Evolutionary conservation across 2,329 filamentous ascomycete genomes (phyloP), one percentile per base, ranked within the genome.

Genomic region (Diaporthe aspalathi): DNA sequence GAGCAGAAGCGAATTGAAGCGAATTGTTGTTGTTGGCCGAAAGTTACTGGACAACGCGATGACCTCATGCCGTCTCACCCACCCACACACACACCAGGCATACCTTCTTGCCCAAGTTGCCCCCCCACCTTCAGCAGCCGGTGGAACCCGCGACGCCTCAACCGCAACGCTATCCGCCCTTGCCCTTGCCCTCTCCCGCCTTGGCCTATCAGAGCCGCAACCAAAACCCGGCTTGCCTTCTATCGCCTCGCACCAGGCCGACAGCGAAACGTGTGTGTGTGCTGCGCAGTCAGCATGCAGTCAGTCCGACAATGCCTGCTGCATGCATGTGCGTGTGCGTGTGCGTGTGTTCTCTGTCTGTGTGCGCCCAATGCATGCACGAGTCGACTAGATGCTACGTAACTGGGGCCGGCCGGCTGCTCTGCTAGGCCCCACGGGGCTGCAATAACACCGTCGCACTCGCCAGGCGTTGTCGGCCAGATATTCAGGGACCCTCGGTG

Each of bases 201-300:
- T 68, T 65, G 62, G 67, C 70, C 70, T 72, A 72, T 70, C 65
- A 72, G 32, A 67, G 67, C 62, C 70, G 40, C 67, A 53, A 63
- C 43, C 50, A 27, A 22, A 16, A 35, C 9, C 5, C 32, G 32
- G 32, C 16, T 38, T 11, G 35, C 32, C 32, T 5, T 32, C 38
- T 35, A 7, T 29, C 16, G 16, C 12, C 14, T 29, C 52, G 66
- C 66, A 68, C 27, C 7, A 38, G 49, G 14, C 52, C 66, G 66
- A 68, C 53, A 22, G n/a, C 43, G 27, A 22, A n/a, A n/a, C n/a
- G n/a, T n/a, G n/a, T n/a, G n/a, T n/a, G n/a, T 27, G 53, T 60
- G 27, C 43, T 32, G 40, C 52, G 29, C 66, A 24, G 52, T 60
- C 66, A 68, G 66, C 66, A 68, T 68, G 66, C 66, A 68, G n/a